Base-by-base conservation (phyloP, 2,329 filamentous ascomycete genomes). In the Apiospora marii region DNA sequence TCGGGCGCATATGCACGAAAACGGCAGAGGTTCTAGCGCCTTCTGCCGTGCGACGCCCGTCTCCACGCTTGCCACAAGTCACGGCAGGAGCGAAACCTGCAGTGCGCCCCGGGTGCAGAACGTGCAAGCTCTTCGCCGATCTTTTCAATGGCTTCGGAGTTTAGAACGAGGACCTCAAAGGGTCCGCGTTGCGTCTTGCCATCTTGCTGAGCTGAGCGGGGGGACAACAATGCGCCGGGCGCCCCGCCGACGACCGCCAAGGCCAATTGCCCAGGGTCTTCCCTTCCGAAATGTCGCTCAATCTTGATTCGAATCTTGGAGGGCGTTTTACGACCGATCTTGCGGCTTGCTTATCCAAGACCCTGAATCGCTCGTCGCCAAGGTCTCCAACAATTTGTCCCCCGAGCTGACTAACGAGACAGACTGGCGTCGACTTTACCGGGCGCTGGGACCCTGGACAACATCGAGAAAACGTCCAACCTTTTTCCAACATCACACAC, bases 311-410 rank as follows among this genome's bases (percentile, higher is more conserved):
- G 49, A 53, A 53, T 30, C 49, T 37, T 61, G 30, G 53, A 12
- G 4, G 49, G 49, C 30, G 10, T 19, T 19, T 61, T 37, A 37
- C 4, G 58, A 13, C 34, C 34, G 58, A 64, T 64, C 30, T 34
- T 64, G 58, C 58, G 41, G 41, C 30, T 34, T 64, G 58, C 58
- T 64, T 64, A 64, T 41, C 58, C 34, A n/a, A 64, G 19, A 64
- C 34, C 30, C 53, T 22, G 53, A 61, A 37, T 61, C 53, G 53
- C 27, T 30, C 27, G 27, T 30, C 5, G 14, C 24, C 6, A 61
- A 22, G 3, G 13, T 37, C 16, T 61, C 30, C 30, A 58, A 58
- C 51, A 19, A 2, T 3, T 34, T 10, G 34, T 61, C 27, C 16
- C 53, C 6, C 16, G 53, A 16, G 53, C 53, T 61, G 53, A 61